phyloP scores from a whole-genome alignment of 306 rosid genomes.

The Vicia villosa region DNA sequence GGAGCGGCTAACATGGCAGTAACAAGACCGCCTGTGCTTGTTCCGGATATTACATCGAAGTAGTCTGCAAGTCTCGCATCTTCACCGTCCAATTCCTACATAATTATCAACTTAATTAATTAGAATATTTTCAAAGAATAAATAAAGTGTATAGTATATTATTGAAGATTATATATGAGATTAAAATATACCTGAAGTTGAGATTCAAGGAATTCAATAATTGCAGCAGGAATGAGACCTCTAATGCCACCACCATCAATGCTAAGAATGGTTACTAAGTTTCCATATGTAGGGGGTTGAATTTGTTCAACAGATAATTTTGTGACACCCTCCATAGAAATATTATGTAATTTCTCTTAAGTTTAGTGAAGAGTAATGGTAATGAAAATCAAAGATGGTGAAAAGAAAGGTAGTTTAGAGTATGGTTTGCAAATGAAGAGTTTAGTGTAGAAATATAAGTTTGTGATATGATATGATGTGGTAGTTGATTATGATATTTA shows the following conservation, averaged over 20 bases:
- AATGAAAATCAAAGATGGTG: neutral
- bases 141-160: no score
- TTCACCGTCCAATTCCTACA: conserved; percentile 63
- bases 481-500: neutral
- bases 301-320: conserved; percentile 35
- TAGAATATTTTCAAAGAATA: neutral
- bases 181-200: conserved; percentile 60
- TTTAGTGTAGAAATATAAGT: neutral
- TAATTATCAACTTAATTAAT: neutral
- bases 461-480: conserved; percentile 6
- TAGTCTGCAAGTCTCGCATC: conserved; percentile 77
- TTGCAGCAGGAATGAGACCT: conserved; percentile 65
- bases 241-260: conserved; percentile 74
- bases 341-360: neutral
- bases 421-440: neutral
- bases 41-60: conserved; percentile 72
- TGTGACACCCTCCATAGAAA: conserved; percentile 25
- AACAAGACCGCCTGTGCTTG: conserved; percentile 75
- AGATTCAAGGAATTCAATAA: conserved; percentile 62
- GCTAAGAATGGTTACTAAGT: conserved; percentile 63
- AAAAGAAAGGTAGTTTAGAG: neutral
- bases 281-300: conserved; percentile 64
- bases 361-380: neutral
- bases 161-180: no score
- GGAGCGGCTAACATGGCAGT: conserved; percentile 72